Conservation (phyloP, 139 green algal genomes). For the Chlamydomonas incerta region DNA sequence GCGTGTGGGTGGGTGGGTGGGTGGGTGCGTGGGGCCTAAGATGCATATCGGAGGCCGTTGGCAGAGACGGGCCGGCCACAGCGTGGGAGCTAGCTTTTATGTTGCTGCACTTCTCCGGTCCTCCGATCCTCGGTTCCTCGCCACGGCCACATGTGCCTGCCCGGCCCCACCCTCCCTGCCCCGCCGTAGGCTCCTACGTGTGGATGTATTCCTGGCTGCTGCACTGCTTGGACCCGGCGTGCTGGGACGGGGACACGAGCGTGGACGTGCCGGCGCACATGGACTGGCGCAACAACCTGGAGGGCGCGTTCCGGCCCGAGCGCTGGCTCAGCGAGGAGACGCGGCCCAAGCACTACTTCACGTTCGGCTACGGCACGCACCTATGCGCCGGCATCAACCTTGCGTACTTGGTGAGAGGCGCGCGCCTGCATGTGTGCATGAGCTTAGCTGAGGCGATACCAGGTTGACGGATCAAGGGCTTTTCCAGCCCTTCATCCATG, state of each 20-base stretch:
- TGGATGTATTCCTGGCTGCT: constrained; percentile 9
- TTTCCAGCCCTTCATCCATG: too few relatives aligned
- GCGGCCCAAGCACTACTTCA: constrained; percentile 8
- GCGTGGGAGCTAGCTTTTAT: background rate
- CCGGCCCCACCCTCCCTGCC: too few relatives aligned
- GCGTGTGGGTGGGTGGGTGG: too few relatives aligned
- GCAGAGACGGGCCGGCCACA: background rate
- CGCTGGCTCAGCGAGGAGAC: constrained; percentile 34
- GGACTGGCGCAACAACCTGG: constrained; percentile 45
- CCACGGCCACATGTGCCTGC: too few relatives aligned
- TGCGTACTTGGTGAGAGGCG: constrained; percentile 19
- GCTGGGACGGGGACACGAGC: constrained; percentile 32
- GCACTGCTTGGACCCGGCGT: constrained; percentile 41
- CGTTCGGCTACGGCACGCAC: constrained; percentile 39
- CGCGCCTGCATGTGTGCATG: too few relatives aligned
- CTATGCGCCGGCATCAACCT: constrained; percentile 46
- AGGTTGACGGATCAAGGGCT: too few relatives aligned
- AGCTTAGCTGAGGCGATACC: too few relatives aligned
- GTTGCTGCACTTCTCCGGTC: too few relatives aligned
- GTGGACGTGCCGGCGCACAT: constrained; percentile 40
- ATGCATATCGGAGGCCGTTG: too few relatives aligned
- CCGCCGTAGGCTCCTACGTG: constrained; percentile 4
- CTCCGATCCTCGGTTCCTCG: too few relatives aligned
- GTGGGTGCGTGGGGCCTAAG: too few relatives aligned
- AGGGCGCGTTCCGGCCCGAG: constrained; percentile 41